Conservation (phyloP, 2,329 filamentous ascomycete genomes). For the Colletotrichum musae region DNA sequence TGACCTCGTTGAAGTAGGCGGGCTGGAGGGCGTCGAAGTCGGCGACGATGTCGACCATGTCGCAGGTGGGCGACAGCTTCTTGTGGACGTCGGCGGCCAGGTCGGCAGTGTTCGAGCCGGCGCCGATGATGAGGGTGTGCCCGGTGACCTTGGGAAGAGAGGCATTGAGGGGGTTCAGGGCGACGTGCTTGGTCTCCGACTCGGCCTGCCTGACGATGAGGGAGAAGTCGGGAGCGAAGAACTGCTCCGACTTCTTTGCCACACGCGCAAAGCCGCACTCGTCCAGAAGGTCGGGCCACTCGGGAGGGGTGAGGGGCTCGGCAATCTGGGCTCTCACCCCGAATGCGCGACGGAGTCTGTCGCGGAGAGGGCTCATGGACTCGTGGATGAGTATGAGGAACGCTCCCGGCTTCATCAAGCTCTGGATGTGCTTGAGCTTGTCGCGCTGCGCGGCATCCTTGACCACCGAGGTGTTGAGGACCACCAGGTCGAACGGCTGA, state of each 20-base stretch:
- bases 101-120: conserved; percentile 37
- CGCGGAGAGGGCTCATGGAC: conserved; percentile 42
- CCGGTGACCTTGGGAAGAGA: conserved; percentile 39
- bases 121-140: conserved; percentile 52
- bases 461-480: conserved; percentile 50
- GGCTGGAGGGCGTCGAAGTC: conserved; percentile 47
- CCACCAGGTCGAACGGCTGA: conserved; percentile 46
- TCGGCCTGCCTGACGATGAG: conserved; percentile 56
- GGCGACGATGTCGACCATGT: conserved; percentile 35
- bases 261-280: conserved; percentile 51
- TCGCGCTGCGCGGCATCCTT: conserved; percentile 47
- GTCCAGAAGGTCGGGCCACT: conserved; percentile 53
- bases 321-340: not conserved
- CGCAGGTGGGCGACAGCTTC: conserved; percentile 44
- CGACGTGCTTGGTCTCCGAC: conserved; percentile 43
- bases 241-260: conserved; percentile 51
- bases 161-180: conserved; percentile 39
- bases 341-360: conserved; percentile 41
- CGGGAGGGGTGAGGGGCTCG: conserved; percentile 45
- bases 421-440: conserved; percentile 45
- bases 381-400: conserved; percentile 48
- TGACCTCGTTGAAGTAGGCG: conserved; percentile 39
- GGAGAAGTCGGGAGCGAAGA: conserved; percentile 50
- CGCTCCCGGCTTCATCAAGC: conserved; percentile 51
- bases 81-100: conserved; percentile 44